Conservation (phyloP, 441 rosid genomes). For the Adansonia rubrostipa region DNA sequence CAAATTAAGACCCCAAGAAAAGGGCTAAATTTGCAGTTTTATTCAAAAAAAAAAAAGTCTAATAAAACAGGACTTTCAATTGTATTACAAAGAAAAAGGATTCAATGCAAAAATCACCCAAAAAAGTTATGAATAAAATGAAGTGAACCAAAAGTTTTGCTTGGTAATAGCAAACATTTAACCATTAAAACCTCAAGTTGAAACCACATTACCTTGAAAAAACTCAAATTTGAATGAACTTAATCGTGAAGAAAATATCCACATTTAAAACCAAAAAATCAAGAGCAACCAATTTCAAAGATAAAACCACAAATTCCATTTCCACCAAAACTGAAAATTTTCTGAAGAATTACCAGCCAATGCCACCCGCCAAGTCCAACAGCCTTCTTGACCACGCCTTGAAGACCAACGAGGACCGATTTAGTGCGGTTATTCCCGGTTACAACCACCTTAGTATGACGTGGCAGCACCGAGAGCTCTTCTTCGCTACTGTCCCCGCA, state of each 20-base stretch:
- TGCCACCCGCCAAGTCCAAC: slow-evolving; percentile 97
- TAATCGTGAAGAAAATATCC: not conserved
- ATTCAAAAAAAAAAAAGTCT: not conserved
- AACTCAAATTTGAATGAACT: slow-evolving; percentile 23
- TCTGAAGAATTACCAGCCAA: slow-evolving; percentile 69
- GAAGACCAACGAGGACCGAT: slow-evolving; percentile 95
- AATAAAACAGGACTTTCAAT: slow-evolving; percentile 16
- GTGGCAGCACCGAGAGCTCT: slow-evolving; percentile 89
- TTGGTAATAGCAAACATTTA: not conserved
- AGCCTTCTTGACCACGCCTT: slow-evolving; percentile 95
- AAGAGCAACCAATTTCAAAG: slow-evolving; percentile 9
- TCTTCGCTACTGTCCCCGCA: slow-evolving; percentile 88
- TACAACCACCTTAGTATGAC: slow-evolving; percentile 94
- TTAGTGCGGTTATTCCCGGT: slow-evolving; percentile 97
- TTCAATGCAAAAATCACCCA: not conserved
- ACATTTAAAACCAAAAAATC: slow-evolving; percentile 9
- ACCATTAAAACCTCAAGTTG: slow-evolving; percentile 18
- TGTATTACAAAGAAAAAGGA: not conserved
- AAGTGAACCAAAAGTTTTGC: not conserved
- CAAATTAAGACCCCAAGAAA: not conserved
- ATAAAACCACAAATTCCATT: not conserved
- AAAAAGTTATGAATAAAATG: not conserved
- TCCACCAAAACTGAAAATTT: not conserved
- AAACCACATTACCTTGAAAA: slow-evolving; percentile 37
- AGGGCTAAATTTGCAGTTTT: slow-evolving; percentile 7